A percentile compares a stretch with the other conserved stretches of the same genome.
Conservation (phyloP, 306 rosid genomes). For the Ceratonia siliqua region DNA sequence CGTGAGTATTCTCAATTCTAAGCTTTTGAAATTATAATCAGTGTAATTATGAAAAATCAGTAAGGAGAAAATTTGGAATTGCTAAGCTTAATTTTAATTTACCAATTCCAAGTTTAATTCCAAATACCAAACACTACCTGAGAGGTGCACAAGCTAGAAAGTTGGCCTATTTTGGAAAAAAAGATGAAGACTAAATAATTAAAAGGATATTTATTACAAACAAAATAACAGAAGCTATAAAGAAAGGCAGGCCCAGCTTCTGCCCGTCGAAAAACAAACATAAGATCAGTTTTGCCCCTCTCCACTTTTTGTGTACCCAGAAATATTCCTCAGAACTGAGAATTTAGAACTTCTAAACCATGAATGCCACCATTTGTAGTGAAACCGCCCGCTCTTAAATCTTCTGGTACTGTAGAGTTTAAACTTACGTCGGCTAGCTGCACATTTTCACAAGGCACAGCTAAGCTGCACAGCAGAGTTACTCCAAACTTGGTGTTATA, state of each 20-base stretch:
- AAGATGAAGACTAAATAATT: neutral
- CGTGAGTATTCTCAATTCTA: no score
- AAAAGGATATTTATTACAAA: neutral
- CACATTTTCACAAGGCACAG: neutral
- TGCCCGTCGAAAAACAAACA: neutral
- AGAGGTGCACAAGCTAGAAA: neutral
- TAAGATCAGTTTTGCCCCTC: neutral
- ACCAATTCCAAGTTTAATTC: no score
- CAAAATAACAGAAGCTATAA: neutral
- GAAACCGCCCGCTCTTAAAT: neutral
- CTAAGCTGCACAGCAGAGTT: conserved; percentile 11
- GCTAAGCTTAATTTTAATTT: no score
- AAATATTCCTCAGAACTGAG: neutral
- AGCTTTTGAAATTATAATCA: no score
- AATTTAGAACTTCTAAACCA: conserved; percentile 14
- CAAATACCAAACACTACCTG: no score
- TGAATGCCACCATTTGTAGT: neutral
- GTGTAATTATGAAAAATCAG: no score
- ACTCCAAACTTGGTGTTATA: conserved; percentile 22
- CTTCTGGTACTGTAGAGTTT: neutral
- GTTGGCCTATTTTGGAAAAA: neutral
- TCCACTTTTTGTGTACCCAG: neutral
- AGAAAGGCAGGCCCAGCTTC: neutral
- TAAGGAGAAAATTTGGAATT: no score
- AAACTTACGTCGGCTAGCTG: neutral